Evolutionary conservation across 371 early-diverging fungal species (phyloP).

Genomic region (Mucor indicus): DNA sequence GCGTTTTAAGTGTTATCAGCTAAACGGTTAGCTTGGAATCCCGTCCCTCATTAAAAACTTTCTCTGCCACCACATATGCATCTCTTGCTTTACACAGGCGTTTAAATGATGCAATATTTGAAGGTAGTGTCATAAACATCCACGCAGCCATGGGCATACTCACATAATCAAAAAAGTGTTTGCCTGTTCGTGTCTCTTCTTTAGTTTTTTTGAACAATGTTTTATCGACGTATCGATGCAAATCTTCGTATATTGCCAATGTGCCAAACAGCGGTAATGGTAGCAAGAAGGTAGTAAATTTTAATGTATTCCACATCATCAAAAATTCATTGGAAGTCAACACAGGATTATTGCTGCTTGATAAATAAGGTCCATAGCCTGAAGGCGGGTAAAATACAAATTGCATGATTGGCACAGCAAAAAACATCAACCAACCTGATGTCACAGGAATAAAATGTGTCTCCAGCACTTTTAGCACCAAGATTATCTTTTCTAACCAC

Average conservation of each 20-base stretch:
- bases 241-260: slow-evolving; percentile 41
- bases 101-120: slow-evolving; percentile 46
- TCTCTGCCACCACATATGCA: slow-evolving; percentile 46
- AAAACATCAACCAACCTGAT: slow-evolving; percentile 58
- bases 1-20: too few relatives aligned
- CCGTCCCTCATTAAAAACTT: slow-evolving; percentile 17
- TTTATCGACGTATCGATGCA: slow-evolving; percentile 40
- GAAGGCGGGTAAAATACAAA: slow-evolving; percentile 39
- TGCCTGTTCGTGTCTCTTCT: slow-evolving; percentile 38
- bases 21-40: too few relatives aligned
- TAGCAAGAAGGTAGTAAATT: slow-evolving; percentile 41
- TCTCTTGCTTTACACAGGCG: slow-evolving; percentile 37
- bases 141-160: slow-evolving; percentile 46
- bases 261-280: slow-evolving; percentile 50
- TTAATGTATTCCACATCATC: slow-evolving; percentile 37
- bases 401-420: slow-evolving; percentile 53
- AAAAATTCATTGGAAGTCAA: slow-evolving; percentile 37
- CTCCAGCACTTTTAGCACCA: slow-evolving; percentile 54
- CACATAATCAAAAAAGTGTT: slow-evolving; percentile 36
- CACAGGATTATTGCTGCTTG: slow-evolving; percentile 29
- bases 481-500: slow-evolving; percentile 44
- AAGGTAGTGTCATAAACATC: slow-evolving; percentile 54
- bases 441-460: slow-evolving; percentile 53
- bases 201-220: slow-evolving; percentile 33
- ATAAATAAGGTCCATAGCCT: slow-evolving; percentile 18